These are phyloP conservation scores for Chaetomium olivaceum DNA, from an alignment of 2,329 filamentous ascomycete genomes.

Conservation along the genomic window DNA sequence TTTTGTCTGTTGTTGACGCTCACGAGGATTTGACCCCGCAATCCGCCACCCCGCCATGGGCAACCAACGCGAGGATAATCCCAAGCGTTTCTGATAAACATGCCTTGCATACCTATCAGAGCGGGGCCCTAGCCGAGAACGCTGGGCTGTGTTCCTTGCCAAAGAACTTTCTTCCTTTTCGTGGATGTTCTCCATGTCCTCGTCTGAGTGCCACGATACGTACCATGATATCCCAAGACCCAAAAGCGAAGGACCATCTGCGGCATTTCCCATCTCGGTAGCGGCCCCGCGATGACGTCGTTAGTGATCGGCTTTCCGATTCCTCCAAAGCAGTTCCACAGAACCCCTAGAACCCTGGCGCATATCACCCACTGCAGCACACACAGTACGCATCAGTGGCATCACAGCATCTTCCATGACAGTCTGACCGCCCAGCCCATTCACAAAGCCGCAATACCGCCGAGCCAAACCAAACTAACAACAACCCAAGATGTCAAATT, in stretches of 20 bases:
- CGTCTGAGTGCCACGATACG: no score
- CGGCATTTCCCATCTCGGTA: neutral
- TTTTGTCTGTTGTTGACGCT: neutral
- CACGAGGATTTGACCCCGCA: neutral
- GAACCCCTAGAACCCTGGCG: no score
- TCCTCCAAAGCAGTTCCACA: no score
- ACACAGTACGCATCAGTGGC: no score
- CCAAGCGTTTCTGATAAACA: neutral
- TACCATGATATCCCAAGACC: neutral
- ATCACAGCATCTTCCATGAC: neutral
- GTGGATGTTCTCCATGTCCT: no score
- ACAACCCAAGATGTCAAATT: neutral
- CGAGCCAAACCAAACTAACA: neutral
- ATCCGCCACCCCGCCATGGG: neutral
- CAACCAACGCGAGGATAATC: neutral
- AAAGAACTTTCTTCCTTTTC: neutral
- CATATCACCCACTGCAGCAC: no score
- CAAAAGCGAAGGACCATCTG: neutral
- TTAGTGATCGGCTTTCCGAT: neutral
- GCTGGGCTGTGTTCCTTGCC: neutral
- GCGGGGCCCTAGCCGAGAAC: neutral
- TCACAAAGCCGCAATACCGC: neutral
- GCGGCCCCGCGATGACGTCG: conserved; percentile 7
- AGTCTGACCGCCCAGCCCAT: no score
- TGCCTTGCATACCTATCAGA: no score